Conservation (phyloP, 164 flowering plant species). For the Taxillus chinensis region DNA sequence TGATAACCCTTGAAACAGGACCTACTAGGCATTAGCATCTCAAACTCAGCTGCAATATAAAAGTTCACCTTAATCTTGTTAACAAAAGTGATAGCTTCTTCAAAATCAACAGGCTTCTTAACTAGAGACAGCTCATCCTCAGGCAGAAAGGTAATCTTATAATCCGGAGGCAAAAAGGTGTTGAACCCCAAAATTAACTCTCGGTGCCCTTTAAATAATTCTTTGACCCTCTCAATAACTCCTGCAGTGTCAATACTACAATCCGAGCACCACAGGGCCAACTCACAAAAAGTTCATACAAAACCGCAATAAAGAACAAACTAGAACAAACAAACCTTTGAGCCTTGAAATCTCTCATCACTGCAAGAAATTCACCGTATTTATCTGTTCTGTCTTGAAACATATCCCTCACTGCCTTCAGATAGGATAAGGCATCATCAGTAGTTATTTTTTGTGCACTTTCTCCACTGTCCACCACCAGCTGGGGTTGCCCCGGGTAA, state of each 20-base stretch:
- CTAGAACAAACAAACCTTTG: conserved; percentile 40
- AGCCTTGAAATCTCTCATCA: conserved; percentile 89
- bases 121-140: conserved; percentile 50
- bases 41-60: neutral
- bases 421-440: conserved; percentile 76
- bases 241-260: conserved; percentile 70
- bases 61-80: conserved; percentile 71
- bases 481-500: conserved; percentile 50
- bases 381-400: conserved; percentile 66
- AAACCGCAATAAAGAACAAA: neutral
- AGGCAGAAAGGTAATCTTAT: conserved; percentile 52
- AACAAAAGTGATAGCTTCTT: conserved; percentile 73
- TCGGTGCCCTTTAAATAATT: conserved; percentile 70
- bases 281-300: too few relatives aligned
- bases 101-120: conserved; percentile 76
- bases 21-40: neutral
- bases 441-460: conserved; percentile 55
- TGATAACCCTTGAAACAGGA: conserved; percentile 3
- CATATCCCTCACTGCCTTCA: conserved; percentile 69
- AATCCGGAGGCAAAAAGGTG: conserved; percentile 88
- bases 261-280: conserved; percentile 1
- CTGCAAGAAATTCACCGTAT: conserved; percentile 79
- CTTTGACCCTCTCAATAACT: conserved; percentile 72
- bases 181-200: conserved; percentile 85
- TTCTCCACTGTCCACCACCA: conserved; percentile 18